Base-by-base conservation (phyloP, 1,139 yeast genomes). In the Wickerhamomyces sp. region DNA sequence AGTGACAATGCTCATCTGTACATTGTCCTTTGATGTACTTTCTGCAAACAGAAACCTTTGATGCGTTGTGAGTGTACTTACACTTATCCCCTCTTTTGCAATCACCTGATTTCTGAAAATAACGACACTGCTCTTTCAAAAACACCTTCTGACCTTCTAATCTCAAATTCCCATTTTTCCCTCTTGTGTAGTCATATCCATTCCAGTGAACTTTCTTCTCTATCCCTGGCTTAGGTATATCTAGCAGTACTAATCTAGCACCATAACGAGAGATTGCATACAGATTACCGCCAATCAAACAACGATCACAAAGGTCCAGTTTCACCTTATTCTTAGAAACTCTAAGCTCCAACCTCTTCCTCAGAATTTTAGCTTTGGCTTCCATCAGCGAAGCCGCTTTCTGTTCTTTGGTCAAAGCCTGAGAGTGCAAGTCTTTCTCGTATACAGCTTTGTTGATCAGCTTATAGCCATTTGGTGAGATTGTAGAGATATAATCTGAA, bases 41-140 rank as follows among this genome's bases (percentile, higher is more conserved):
- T 33, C 76, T 75, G 62, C 95, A 86, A 10, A 84, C 60, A 11
- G 79, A 74, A 23, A 81, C 70, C 42, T 71, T 78, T 11, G 66
- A 53, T 35, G 67, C 62, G 46, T 76, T 75, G 59, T 85, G 94
- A n/a, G 60, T 59, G 56, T 73, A 82, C 33, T 67, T 69, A 62
- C 94, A 85, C 2, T 62, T 54, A 33, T 69, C 59, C 40, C 79
- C 84, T 57, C 73, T 73, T 47, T 67, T 65, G 60, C 89, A 83
- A 31, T 46, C 45, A 11, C 62, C 61, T 2, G 58, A 54, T 37
- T 50, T 56, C 35, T 57, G 59, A 44, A 48, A 58, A 40, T 66
- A 73, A 6, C 73, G 67, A 56, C 80, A 76, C 34, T 60, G 62
- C 45, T 61, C 64, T 37, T 54, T 56, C 35, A 56, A 37, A 37